Evolutionary conservation across 306 rosid genomes (phyloP), one percentile per base, ranked within the genome.

Genomic region (Arachis stenosperma): DNA sequence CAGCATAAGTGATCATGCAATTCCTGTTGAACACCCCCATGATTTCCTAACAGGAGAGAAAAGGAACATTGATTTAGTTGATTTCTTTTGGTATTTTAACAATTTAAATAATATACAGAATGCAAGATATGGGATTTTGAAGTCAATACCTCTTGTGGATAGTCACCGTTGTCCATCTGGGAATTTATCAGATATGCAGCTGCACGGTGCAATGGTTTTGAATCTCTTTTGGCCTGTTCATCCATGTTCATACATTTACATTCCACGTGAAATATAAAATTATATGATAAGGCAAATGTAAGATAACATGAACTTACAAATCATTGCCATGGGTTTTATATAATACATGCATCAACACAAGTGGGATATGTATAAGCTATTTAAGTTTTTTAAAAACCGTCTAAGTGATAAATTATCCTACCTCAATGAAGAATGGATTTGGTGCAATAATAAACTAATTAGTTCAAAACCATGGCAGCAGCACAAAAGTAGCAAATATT

Each of bases 21-120:
- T 91, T 91, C 81, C 73, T 75, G 65, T 91, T 91, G 93, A 91
- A 91, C 55, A 91, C 97, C 40, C 97, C 97, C 90, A 88, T 89
- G 44, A 89, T 91, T 81, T 91, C 97, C 96, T 91, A 86, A 65
- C 64, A 41, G 36, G 27, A 68, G 37, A 50, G 60, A 53, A 29
- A 76, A 44, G 60, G 43, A 70, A 44, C 40, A 71, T 2, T 10
- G 61, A 62, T 29, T 43, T 42, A 74, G 67, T 52, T 61, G 61
- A 42, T 41, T 36, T 27, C 39, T 48, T 65, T 9, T 2, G 41
- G 69, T 22, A 22, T 44, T 22, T 65, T 41, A 52, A 42, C 22
- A 6, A 71, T 46, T 30, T 44, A 12, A 10, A 41, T 17, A 11
- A 9, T 47, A 22, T 22, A 65, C 51, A 22, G 64, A 63, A 37